Evolutionary conservation across 2,329 filamentous ascomycete genomes (phyloP).

Genomic region (Daldinia sp.): DNA sequence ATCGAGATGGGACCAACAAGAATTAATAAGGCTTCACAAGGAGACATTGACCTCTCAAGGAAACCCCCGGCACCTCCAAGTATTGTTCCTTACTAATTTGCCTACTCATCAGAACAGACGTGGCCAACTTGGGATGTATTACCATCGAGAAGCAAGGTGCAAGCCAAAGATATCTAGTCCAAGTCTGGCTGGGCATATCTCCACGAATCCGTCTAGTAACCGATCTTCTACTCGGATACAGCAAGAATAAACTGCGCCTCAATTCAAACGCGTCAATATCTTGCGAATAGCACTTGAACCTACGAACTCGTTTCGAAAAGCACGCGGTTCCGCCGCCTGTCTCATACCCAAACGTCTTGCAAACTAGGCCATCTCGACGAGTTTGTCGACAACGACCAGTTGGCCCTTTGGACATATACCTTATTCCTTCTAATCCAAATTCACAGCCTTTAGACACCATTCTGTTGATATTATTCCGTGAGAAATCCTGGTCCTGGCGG

Average conservation of each 20-base stretch:
- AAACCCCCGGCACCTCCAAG: not conserved
- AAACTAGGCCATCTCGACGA: not conserved
- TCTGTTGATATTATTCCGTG: not conserved
- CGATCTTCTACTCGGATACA: not conserved
- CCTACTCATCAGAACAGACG: not conserved
- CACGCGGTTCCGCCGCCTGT: not conserved
- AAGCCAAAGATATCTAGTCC: not conserved
- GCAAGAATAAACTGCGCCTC: not conserved
- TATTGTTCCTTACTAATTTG: not conserved
- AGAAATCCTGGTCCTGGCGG: not conserved
- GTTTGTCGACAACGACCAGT: not conserved
- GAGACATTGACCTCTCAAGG: not conserved
- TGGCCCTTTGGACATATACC: not conserved
- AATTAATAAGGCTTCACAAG: not conserved
- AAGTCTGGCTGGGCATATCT: not conserved
- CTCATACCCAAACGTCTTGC: not conserved
- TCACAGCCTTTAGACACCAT: not conserved
- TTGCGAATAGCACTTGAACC: not conserved
- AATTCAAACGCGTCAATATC: not conserved
- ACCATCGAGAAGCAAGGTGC: not conserved
- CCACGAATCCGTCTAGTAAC: not conserved
- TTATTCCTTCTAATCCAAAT: not conserved
- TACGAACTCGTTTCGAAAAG: not conserved
- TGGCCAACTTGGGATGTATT: not conserved
- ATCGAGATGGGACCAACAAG: not conserved